A percentile compares a stretch with the other conserved stretches of the same genome.
Conservation (phyloP, 2,329 filamentous ascomycete species). For the Cladophialophora psammophila region DNA sequence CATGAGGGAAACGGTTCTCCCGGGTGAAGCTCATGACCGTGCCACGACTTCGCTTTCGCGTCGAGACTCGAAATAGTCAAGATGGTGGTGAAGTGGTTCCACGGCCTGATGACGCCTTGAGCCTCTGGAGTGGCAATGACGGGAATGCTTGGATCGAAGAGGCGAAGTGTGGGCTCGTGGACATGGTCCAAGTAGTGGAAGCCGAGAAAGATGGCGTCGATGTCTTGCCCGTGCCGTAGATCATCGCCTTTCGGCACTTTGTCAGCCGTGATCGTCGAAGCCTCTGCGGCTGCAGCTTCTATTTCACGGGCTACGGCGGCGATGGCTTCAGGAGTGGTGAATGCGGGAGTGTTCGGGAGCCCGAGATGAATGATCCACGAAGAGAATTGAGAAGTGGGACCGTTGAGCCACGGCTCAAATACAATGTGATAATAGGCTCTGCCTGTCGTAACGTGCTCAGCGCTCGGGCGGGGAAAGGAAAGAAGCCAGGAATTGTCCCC, state of each 20-base stretch:
- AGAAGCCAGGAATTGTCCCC: constrained; percentile 22
- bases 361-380: neutral
- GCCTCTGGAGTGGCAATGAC: constrained; percentile 6
- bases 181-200: constrained; percentile 10
- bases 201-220: constrained; percentile 12
- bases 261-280: neutral
- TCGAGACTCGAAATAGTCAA: constrained; percentile 3
- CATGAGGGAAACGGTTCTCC: constrained; percentile 5
- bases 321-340: constrained; percentile 7
- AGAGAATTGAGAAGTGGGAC: neutral
- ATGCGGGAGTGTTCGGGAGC: constrained; percentile 4
- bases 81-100: constrained; percentile 11
- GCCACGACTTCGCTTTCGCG: neutral
- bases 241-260: neutral
- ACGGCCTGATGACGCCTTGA: neutral
- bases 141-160: constrained; percentile 8
- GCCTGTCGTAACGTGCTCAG: neutral
- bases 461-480: constrained; percentile 12
- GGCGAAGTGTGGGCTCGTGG: constrained; percentile 1
- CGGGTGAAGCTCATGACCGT: neutral
- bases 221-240: neutral
- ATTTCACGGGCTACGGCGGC: neutral
- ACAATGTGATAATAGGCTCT: constrained; percentile 6
- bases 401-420: constrained; percentile 1
- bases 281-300: neutral